A percentile compares a stretch with the other conserved stretches of the same genome.
phyloP scores from a whole-genome alignment of 129 eudicot genomes.

The Kitagawia praeruptora region DNA sequence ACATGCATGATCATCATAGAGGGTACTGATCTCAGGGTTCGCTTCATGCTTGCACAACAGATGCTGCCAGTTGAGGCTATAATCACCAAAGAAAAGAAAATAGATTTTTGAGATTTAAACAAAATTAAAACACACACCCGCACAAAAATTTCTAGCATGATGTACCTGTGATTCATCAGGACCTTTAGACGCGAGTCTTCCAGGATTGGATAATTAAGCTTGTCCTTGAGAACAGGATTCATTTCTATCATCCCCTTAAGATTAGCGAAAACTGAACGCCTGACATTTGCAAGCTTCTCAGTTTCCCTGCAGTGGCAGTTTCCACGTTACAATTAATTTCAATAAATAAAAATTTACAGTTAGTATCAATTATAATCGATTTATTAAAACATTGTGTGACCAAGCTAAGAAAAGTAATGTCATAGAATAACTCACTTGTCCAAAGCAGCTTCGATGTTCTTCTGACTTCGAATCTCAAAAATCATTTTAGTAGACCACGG shows the following conservation, averaged over 20 bases:
- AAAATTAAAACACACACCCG: neutral
- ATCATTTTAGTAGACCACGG: slow-evolving; percentile 57
- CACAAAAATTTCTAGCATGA: neutral
- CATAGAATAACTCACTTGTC: slow-evolving; percentile 36
- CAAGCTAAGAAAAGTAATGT: neutral
- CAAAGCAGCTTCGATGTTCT: slow-evolving; percentile 57
- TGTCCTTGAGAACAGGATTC: slow-evolving; percentile 47
- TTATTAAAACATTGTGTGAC: neutral
- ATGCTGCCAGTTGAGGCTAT: slow-evolving; percentile 72
- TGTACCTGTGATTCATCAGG: slow-evolving; percentile 62
- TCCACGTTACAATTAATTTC: no score
- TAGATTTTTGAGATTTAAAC: neutral
- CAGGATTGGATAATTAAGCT: slow-evolving; percentile 45
- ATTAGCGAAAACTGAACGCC: slow-evolving; percentile 35
- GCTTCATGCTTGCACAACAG: slow-evolving; percentile 37
- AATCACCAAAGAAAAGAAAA: neutral
- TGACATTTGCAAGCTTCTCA: slow-evolving; percentile 14
- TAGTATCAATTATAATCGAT: no score
- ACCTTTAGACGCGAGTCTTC: slow-evolving; percentile 41
- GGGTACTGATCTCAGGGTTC: slow-evolving; percentile 44
- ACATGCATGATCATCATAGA: slow-evolving; percentile 60
- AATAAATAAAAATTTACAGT: no score
- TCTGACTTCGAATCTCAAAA: slow-evolving; percentile 73
- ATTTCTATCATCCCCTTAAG: slow-evolving; percentile 38
- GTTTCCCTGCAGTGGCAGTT: slow-evolving; percentile 38